Conservation (phyloP, 768 basidiomycete species). For the Leccinellum luteum region DNA sequence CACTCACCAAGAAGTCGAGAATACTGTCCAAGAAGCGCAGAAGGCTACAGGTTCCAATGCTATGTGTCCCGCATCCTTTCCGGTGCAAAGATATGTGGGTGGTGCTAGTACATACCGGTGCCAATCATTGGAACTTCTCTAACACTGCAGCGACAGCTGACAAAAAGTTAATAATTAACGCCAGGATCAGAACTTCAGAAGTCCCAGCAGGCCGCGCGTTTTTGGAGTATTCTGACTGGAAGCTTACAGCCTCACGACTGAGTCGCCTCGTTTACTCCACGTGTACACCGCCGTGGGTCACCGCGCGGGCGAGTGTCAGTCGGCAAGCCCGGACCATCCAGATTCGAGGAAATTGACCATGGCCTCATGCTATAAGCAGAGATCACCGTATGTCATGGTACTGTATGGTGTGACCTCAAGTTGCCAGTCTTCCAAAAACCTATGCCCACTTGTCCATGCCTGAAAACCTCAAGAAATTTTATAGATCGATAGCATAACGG, state of each 20-base stretch:
- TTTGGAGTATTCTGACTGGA: conserved; percentile 16
- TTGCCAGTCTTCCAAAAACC: conserved; percentile 8
- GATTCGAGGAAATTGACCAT: neutral
- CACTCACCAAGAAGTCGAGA: neutral
- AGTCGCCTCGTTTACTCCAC: conserved; percentile 17
- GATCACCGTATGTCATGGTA: conserved; percentile 20
- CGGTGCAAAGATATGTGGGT: neutral
- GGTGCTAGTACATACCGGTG: neutral
- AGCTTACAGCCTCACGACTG: conserved; percentile 4
- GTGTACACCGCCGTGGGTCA: conserved; percentile 7
- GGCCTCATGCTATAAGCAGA: conserved; percentile 1
- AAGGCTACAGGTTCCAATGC: conserved; percentile 1
- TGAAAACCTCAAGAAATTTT: conserved; percentile 14
- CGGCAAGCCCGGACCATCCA: neutral
- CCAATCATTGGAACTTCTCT: neutral
- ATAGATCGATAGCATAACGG: conserved; percentile 17
- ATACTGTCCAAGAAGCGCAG: conserved; percentile 5
- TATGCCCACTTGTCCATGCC: conserved; percentile 13
- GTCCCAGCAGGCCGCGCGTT: conserved; percentile 1
- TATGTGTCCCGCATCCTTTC: conserved; percentile 6
- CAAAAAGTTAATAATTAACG: neutral
- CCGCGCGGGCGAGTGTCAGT: neutral
- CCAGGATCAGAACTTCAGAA: conserved; percentile 6
- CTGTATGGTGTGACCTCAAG: conserved; percentile 25
- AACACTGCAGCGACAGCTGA: conserved; percentile 5